Percentiles rank a stretch among this genome's conserved stretches.
phyloP scores from a whole-genome alignment of 768 basidiomycete species.

The Amanita rimosa region DNA sequence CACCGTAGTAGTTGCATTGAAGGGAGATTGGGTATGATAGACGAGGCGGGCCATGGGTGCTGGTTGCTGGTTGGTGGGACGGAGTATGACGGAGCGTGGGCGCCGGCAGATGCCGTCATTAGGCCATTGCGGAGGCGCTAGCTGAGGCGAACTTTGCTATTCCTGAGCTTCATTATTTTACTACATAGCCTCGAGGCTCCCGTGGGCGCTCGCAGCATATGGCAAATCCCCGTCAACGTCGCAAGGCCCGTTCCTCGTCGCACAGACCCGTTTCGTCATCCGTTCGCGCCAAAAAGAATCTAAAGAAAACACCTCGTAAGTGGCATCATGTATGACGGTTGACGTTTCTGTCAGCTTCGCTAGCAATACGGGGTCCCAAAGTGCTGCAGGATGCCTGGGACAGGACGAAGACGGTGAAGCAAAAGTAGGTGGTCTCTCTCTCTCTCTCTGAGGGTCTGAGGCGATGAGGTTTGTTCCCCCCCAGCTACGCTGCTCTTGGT shows the following conservation, averaged over 20 bases:
- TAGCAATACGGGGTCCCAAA: slow-evolving; percentile 75
- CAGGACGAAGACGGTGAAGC: slow-evolving; percentile 72
- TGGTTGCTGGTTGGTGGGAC: neutral
- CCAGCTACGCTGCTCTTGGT: slow-evolving; percentile 71
- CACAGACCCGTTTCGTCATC: slow-evolving; percentile 68
- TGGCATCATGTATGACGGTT: slow-evolving; percentile 2
- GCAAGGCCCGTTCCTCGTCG: slow-evolving; percentile 72
- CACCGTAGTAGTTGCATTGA: slow-evolving; percentile 26
- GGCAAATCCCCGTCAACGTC: slow-evolving; percentile 92
- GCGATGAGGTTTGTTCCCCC: no score
- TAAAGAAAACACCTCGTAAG: slow-evolving; percentile 72
- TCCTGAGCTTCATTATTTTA: neutral
- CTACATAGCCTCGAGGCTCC: neutral
- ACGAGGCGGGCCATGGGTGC: slow-evolving; percentile 31
- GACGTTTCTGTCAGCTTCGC: slow-evolving; percentile 7
- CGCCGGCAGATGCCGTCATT: neutral
- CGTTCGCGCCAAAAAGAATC: slow-evolving; percentile 57
- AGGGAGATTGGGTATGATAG: slow-evolving; percentile 27
- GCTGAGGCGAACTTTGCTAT: no score
- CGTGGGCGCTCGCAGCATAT: slow-evolving; percentile 26
- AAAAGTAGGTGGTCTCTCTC: slow-evolving; percentile 86
- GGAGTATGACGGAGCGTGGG: neutral
- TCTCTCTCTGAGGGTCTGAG: no score
- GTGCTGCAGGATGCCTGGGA: slow-evolving; percentile 83
- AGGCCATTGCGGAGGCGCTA: neutral